Conservation (phyloP, 495 filamentous ascomycete genomes). For the Tetracladium marchalianum region DNA sequence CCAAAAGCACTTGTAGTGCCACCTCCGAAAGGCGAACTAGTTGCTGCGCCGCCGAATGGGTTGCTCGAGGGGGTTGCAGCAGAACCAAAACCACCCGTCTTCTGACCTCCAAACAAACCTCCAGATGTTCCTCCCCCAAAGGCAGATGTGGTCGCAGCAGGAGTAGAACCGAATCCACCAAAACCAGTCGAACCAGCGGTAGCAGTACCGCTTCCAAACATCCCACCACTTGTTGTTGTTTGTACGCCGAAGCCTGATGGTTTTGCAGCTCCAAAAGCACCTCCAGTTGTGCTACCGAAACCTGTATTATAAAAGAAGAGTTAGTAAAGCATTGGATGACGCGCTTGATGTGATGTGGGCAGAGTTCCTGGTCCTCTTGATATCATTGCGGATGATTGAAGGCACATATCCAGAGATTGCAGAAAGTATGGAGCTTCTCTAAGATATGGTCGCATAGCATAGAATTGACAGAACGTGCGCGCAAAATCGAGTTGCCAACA, state of each 20-base stretch:
- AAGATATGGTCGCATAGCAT: too few relatives aligned
- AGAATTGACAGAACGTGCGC: too few relatives aligned
- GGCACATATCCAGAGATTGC: background rate
- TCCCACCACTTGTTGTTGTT: conserved; percentile 24
- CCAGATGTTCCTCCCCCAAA: conserved; percentile 31
- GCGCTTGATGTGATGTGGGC: background rate
- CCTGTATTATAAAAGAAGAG: conserved; percentile 9
- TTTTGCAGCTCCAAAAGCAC: conserved; percentile 19
- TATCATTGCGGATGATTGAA: background rate
- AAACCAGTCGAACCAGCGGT: conserved; percentile 29
- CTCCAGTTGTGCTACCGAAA: conserved; percentile 13
- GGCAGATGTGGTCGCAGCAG: conserved; percentile 21
- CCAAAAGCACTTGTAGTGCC: conserved; percentile 36
- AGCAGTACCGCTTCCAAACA: conserved; percentile 37
- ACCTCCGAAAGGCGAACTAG: conserved; percentile 11
- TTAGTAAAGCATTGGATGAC: conserved; percentile 4
- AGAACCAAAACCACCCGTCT: conserved; percentile 35
- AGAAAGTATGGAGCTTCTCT: background rate
- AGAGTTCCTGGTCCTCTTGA: background rate
- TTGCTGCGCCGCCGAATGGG: background rate
- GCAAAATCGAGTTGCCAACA: conserved; percentile 6
- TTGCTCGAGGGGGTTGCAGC: conserved; percentile 17
- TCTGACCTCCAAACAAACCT: conserved; percentile 37
- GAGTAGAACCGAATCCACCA: conserved; percentile 34
- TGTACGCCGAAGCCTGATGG: conserved; percentile 23